Evolutionary conservation across 805 yeast species (phyloP).

Genomic region (Candida maltosa): DNA sequence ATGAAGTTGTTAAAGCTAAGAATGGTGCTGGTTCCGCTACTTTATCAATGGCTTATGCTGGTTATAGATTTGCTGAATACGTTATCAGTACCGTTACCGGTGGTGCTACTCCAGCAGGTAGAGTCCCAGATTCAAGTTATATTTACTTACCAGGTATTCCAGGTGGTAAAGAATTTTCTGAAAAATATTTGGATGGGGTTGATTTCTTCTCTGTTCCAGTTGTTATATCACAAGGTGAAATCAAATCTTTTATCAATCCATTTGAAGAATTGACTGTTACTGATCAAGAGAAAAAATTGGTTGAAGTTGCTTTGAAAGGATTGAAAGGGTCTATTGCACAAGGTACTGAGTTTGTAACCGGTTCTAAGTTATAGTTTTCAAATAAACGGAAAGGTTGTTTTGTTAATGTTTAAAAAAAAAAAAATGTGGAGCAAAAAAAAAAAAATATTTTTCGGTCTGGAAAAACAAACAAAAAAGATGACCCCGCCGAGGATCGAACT

Average conservation of each 20-base stretch:
- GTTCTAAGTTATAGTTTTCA: slow-evolving; percentile 27
- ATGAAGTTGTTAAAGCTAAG: slow-evolving; percentile 93
- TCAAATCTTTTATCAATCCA: slow-evolving; percentile 34
- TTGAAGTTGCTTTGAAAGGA: slow-evolving; percentile 37
- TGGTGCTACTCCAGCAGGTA: slow-evolving; percentile 12
- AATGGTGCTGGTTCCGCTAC: slow-evolving; percentile 95
- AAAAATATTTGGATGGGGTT: slow-evolving; percentile 32
- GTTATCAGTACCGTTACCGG: slow-evolving; percentile 32
- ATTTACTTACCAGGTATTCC: slow-evolving; percentile 53
- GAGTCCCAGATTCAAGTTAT: slow-evolving; percentile 46
- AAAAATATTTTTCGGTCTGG: too few relatives aligned
- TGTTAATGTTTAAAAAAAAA: neutral
- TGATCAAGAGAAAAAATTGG: slow-evolving; percentile 28
- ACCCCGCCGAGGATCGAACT: slow-evolving; percentile 44
- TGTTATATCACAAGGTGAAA: slow-evolving; percentile 33
- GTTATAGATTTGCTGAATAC: slow-evolving; percentile 70
- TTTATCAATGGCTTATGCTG: slow-evolving; percentile 93
- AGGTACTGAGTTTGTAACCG: slow-evolving; percentile 37
- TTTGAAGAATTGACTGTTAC: slow-evolving; percentile 27
- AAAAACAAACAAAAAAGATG: slow-evolving; percentile 17
- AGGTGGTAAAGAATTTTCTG: slow-evolving; percentile 43
- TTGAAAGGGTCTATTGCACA: slow-evolving; percentile 37
- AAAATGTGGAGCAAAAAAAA: neutral
- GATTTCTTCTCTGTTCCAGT: slow-evolving; percentile 51
- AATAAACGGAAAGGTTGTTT: neutral